Evolutionary conservation across 331 rosid species (phyloP), one percentile per base, ranked within the genome.

Genomic region (Pyrus hybrid): DNA sequence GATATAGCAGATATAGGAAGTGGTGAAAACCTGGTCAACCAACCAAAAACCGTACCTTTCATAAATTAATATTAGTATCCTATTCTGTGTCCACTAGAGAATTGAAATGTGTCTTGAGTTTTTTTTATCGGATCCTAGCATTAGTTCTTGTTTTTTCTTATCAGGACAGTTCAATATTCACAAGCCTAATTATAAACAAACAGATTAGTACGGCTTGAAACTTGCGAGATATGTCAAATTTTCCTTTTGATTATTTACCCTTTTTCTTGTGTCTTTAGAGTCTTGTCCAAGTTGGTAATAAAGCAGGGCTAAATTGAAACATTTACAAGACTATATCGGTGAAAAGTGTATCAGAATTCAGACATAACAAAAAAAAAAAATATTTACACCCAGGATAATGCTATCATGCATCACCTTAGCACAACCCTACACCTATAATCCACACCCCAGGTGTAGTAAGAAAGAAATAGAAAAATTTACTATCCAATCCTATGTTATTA

Each of bases 1-100:
- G 99, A 90, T 71, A 94, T 65, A 80, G 97, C 97, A 81, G 99
- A 94, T 82, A 94, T 63, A 37, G 97, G 89, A 71, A 88, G 78
- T 35, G 97, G 97, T 74, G 92, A 87, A 84, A 84, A 85, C 87
- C 99, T 94, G 86, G 71, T 74, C 33, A 28, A 63, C 57, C 58
- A 80, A 81, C 41, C 63, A 86, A 68, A 81, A 68, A 82, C 6
- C 7, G 18, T 37, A 61, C 11, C 4, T 6, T 14, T 9, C 8
- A 10, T 5, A 61, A 30, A 32, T 63, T 68, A 13, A 21, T 17
- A 72, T 17, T 6, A 72, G 49, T 22, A 8, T 33, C 25, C 17
- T n/a, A 28, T 63, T 30, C n/a, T 53, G 23, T 3, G 11, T 62
- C 66, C 47, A 32, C 23, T 29, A 71, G 33, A 11, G 58, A 57